These are phyloP conservation scores for Calonectria naviculata DNA, from an alignment of 2,329 filamentous ascomycete species.

Conservation along the genomic window DNA sequence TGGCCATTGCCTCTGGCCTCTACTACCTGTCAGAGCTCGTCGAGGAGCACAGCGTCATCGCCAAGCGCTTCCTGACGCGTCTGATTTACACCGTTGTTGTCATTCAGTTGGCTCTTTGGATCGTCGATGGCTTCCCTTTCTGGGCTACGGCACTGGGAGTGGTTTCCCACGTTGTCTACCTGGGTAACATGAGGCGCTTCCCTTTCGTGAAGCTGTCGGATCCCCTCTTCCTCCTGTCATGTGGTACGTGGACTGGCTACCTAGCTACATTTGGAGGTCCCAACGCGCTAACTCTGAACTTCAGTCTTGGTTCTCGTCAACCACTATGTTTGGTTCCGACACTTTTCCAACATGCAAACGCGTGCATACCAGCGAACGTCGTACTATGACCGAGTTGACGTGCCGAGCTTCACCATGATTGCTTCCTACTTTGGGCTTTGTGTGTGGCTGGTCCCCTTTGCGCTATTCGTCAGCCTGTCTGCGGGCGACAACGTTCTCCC, in stretches of 20 bases:
- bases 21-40: constrained; percentile 99
- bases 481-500: constrained; percentile 96
- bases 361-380: constrained; percentile 68
- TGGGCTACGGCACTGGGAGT: constrained; percentile 80
- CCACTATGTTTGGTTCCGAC: constrained; percentile 95
- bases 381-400: constrained; percentile 70
- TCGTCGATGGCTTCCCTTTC: constrained; percentile 89
- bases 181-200: constrained; percentile 83
- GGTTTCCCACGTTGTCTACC: constrained; percentile 84
- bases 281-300: constrained; percentile 18
- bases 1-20: constrained; percentile 96
- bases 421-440: constrained; percentile 96
- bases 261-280: no score
- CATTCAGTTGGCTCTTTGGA: constrained; percentile 78
- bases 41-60: constrained; percentile 95
- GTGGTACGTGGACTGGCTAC: constrained; percentile 73
- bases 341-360: constrained; percentile 79
- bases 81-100: constrained; percentile 87
- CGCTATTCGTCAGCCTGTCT: constrained; percentile 92
- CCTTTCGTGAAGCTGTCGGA: constrained; percentile 87
- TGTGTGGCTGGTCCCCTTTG: constrained; percentile 96
- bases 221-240: constrained; percentile 86
- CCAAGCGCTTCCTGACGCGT: constrained; percentile 85
- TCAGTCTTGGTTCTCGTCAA: constrained; percentile 85
- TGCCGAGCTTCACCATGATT: constrained; percentile 92